These are phyloP conservation scores for Ceratobasidium sp. DNA, from an alignment of 1,284 basidiomycete species.

Conservation along the genomic window DNA sequence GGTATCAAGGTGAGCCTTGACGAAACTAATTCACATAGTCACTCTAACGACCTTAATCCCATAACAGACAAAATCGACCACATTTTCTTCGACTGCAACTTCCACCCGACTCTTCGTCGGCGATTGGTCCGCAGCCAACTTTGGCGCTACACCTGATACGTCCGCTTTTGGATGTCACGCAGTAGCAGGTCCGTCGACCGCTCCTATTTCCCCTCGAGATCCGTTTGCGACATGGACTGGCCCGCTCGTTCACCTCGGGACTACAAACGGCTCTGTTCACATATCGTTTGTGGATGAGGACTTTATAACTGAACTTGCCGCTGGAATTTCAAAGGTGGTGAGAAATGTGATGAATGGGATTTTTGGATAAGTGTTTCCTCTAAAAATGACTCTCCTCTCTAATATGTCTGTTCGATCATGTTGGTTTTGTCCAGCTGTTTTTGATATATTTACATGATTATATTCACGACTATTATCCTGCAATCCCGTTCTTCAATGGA, in stretches of 20 bases:
- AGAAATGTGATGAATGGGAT: neutral
- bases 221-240: slow-evolving; percentile 32
- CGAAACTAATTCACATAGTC: no score
- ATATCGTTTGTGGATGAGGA: slow-evolving; percentile 28
- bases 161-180: neutral
- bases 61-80: slow-evolving; percentile 13
- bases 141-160: slow-evolving; percentile 1
- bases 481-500: no score
- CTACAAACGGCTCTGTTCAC: neutral
- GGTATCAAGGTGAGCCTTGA: slow-evolving; percentile 16
- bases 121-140: slow-evolving; percentile 7
- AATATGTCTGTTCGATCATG: no score
- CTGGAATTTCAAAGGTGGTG: neutral
- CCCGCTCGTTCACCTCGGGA: slow-evolving; percentile 3
- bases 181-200: neutral
- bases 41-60: neutral
- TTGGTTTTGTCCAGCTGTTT: no score
- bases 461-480: no score
- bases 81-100: slow-evolving; percentile 7
- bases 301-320: neutral
- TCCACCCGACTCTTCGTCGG: slow-evolving; percentile 24
- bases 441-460: no score
- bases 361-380: neutral
- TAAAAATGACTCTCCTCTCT: no score
- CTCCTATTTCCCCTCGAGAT: neutral